Conservation (phyloP, 176 grass and related monocot genomes). For the Miscanthus lutarioriparius region DNA sequence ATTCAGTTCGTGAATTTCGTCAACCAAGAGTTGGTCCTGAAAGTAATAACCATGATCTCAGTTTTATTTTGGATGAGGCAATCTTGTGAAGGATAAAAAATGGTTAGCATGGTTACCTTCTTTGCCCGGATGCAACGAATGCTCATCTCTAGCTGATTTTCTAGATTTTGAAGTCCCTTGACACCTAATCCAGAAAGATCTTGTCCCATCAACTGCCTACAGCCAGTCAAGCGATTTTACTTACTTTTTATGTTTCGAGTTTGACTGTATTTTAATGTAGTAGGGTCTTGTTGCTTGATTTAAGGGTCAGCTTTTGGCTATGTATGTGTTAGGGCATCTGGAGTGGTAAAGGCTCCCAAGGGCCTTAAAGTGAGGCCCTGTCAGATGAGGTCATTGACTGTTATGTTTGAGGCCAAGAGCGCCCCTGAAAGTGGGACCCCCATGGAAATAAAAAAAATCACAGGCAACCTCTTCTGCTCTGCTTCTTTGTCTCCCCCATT, state of each 20-base stretch:
- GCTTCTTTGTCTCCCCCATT: background rate
- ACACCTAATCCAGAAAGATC: constrained; percentile 62
- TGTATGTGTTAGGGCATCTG: background rate
- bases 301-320: constrained; percentile 1
- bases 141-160: constrained; percentile 74
- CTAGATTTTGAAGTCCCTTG: constrained; percentile 74
- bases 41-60: constrained; percentile 24
- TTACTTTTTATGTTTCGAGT: background rate
- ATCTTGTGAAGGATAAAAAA: background rate
- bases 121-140: constrained; percentile 47
- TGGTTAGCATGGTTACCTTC: constrained; percentile 53
- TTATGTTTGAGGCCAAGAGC: background rate
- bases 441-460: background rate
- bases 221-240: background rate
- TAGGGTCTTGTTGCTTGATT: background rate
- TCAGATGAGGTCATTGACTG: background rate
- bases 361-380: background rate
- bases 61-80: constrained; percentile 28
- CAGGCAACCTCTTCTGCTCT: background rate
- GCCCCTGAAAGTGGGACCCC: background rate
- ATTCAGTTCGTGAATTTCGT: constrained; percentile 81
- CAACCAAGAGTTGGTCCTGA: constrained; percentile 73
- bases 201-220: constrained; percentile 77
- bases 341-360: background rate
- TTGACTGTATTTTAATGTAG: background rate